phyloP scores from a whole-genome alignment of 768 basidiomycete species.

The Wakefieldia striispora region DNA sequence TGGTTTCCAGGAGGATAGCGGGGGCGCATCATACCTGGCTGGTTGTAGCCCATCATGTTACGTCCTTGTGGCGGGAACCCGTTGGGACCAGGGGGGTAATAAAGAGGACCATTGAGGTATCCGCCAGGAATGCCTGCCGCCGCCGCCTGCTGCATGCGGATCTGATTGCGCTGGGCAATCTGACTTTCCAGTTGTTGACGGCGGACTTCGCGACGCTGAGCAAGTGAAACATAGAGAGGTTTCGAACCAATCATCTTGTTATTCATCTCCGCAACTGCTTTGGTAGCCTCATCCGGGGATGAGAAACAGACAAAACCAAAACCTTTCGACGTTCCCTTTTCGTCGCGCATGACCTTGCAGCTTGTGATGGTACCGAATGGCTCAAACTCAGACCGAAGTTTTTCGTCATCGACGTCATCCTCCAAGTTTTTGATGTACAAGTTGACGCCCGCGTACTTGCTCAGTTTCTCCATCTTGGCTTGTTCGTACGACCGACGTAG shows the following conservation, averaged over 20 bases:
- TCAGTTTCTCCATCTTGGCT: conserved; percentile 94
- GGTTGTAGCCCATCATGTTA: conserved; percentile 76
- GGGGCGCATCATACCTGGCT: conserved; percentile 83
- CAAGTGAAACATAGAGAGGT: conserved; percentile 97
- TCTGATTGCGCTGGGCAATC: conserved; percentile 95
- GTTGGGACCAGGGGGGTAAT: conserved; percentile 71
- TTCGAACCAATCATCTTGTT: conserved; percentile 99
- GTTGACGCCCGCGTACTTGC: conserved; percentile 99
- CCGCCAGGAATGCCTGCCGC: conserved; percentile 76
- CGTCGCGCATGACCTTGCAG: conserved; percentile 99
- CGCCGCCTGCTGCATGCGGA: conserved; percentile 93
- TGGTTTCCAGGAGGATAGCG: conserved; percentile 76
- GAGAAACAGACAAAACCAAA: conserved; percentile 99
- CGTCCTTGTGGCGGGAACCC: conserved; percentile 72
- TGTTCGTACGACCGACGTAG: conserved; percentile 90
- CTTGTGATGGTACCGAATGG: conserved; percentile 96
- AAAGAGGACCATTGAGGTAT: conserved; percentile 50
- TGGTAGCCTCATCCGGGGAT: conserved; percentile 97
- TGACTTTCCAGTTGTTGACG: conserved; percentile 98
- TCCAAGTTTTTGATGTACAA: conserved; percentile 99
- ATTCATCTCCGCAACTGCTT: conserved; percentile 99
- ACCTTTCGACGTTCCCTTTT: conserved; percentile 88
- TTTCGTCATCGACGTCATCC: conserved; percentile 97
- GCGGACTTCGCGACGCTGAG: conserved; percentile 97
- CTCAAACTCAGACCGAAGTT: conserved; percentile 94